Percentiles rank a stretch among this genome's conserved stretches.
phyloP scores from a whole-genome alignment of 2,329 filamentous ascomycete genomes.

The Aspergillus sp. region DNA sequence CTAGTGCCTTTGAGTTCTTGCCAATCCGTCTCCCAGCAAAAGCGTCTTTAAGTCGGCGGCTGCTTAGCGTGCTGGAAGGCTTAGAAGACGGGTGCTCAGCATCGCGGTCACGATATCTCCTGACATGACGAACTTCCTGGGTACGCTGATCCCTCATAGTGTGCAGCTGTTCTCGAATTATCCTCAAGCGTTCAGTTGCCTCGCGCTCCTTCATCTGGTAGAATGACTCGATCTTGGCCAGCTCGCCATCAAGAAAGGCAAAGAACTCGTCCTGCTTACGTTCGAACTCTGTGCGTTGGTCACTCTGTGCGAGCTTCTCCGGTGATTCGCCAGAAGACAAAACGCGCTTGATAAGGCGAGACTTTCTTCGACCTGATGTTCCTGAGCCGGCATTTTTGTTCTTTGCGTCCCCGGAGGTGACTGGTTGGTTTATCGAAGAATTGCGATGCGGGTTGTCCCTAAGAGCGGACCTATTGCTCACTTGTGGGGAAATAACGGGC shows the following conservation, averaged over 20 bases:
- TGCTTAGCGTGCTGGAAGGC: slow-evolving; percentile 29
- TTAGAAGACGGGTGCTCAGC: slow-evolving; percentile 27
- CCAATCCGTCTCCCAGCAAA: slow-evolving; percentile 56
- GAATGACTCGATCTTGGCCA: slow-evolving; percentile 90
- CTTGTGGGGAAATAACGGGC: slow-evolving; percentile 29
- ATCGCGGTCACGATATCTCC: slow-evolving; percentile 33
- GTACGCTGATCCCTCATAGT: slow-evolving; percentile 79
- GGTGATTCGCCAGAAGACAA: slow-evolving; percentile 45
- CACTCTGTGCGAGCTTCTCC: slow-evolving; percentile 56
- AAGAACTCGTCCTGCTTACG: slow-evolving; percentile 84
- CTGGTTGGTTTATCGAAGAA: slow-evolving; percentile 16
- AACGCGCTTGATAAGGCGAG: slow-evolving; percentile 44
- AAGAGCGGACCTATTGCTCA: slow-evolving; percentile 15
- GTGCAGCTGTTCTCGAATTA: slow-evolving; percentile 82
- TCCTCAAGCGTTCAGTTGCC: slow-evolving; percentile 70
- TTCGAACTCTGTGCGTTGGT: slow-evolving; percentile 67
- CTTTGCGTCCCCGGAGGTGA: slow-evolving; percentile 20
- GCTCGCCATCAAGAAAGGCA: slow-evolving; percentile 77
- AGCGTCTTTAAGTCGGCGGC: slow-evolving; percentile 42
- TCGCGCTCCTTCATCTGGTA: slow-evolving; percentile 88
- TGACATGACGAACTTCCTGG: slow-evolving; percentile 22
- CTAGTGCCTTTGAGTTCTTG: slow-evolving; percentile 59
- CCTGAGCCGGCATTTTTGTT: slow-evolving; percentile 30
- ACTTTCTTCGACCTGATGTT: slow-evolving; percentile 27
- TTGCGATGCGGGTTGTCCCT: slow-evolving; percentile 13